Evolutionary conservation across 2,329 filamentous ascomycete species (phyloP).

Genomic region (Hymenoscyphus occultus): DNA sequence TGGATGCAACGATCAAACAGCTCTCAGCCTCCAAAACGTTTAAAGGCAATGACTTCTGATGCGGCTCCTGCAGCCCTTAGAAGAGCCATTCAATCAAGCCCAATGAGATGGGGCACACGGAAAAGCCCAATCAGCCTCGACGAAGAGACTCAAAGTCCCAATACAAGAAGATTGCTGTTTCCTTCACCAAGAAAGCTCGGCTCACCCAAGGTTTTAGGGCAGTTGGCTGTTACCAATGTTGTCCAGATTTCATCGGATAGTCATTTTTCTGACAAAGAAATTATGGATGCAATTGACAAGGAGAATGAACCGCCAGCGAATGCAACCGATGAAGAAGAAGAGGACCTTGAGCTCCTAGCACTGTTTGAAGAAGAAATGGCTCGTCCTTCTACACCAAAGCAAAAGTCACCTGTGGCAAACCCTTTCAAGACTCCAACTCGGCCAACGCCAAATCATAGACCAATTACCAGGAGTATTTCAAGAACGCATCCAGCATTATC

Average conservation of each 20-base stretch:
- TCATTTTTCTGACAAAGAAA: constrained; percentile 30
- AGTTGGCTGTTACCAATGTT: constrained; percentile 50
- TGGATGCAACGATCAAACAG: constrained; percentile 28
- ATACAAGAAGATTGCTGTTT: constrained; percentile 63
- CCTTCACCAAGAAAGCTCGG: constrained; percentile 70
- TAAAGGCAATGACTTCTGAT: constrained; percentile 34
- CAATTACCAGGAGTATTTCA: constrained; percentile 35
- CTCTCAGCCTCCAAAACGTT: constrained; percentile 26
- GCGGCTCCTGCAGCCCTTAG: constrained; percentile 33
- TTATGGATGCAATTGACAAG: constrained; percentile 29
- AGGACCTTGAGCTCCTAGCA: constrained; percentile 33
- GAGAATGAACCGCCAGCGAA: constrained; percentile 32
- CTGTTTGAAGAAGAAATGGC: constrained; percentile 36
- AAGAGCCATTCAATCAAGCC: constrained; percentile 38
- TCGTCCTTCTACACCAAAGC: constrained; percentile 33
- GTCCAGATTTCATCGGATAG: constrained; percentile 44
- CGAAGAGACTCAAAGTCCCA: constrained; percentile 40
- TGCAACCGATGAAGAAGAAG: constrained; percentile 23
- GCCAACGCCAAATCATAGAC: constrained; percentile 34
- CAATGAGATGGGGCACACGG: constrained; percentile 48
- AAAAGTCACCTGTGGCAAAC: constrained; percentile 26
- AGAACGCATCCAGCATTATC: constrained; percentile 33
- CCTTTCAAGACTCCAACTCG: constrained; percentile 38
- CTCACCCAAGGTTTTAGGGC: constrained; percentile 58
- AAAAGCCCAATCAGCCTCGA: constrained; percentile 55